phyloP scores from a whole-genome alignment of 108 stramenopile genomes.

The Cyclotella cryptica region DNA sequence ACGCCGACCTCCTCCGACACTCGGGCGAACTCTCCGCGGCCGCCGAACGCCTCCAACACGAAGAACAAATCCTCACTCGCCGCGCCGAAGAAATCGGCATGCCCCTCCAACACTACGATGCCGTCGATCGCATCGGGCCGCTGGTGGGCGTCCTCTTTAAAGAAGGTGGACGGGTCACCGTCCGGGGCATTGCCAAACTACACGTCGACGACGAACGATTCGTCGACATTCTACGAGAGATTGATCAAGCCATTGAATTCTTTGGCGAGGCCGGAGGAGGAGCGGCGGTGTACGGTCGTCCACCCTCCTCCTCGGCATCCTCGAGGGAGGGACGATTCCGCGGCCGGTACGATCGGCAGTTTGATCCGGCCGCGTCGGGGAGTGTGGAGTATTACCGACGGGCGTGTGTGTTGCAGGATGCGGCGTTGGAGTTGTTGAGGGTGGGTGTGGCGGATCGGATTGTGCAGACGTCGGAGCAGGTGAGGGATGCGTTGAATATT shows the following conservation, averaged over 20 bases:
- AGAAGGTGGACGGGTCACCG: constrained; percentile 57
- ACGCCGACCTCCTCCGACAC: constrained; percentile 81
- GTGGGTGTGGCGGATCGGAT: constrained; percentile 90
- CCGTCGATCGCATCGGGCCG: constrained; percentile 78
- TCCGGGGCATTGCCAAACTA: constrained; percentile 75
- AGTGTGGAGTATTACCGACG: constrained; percentile 82
- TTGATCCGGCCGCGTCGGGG: constrained; percentile 52
- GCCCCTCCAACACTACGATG: constrained; percentile 88
- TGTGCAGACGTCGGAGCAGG: constrained; percentile 64
- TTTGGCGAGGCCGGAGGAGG: constrained; percentile 72
- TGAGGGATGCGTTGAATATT: constrained; percentile 69
- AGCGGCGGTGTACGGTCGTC: constrained; percentile 44
- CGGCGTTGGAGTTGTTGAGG: constrained; percentile 75
- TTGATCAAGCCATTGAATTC: constrained; percentile 83
- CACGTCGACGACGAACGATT: constrained; percentile 86
- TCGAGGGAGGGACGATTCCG: not conserved
- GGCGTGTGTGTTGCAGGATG: constrained; percentile 84
- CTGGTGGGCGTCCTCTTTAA: constrained; percentile 84
- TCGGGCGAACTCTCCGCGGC: constrained; percentile 87
- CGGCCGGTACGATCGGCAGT: not conserved
- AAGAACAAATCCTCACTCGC: constrained; percentile 66
- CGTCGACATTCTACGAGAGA: constrained; percentile 63
- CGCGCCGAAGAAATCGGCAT: constrained; percentile 87
- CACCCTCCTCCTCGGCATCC: not conserved
- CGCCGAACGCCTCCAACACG: constrained; percentile 88